Conservation (phyloP, 106 monocot species). For the Dendrobium huoshanense region DNA sequence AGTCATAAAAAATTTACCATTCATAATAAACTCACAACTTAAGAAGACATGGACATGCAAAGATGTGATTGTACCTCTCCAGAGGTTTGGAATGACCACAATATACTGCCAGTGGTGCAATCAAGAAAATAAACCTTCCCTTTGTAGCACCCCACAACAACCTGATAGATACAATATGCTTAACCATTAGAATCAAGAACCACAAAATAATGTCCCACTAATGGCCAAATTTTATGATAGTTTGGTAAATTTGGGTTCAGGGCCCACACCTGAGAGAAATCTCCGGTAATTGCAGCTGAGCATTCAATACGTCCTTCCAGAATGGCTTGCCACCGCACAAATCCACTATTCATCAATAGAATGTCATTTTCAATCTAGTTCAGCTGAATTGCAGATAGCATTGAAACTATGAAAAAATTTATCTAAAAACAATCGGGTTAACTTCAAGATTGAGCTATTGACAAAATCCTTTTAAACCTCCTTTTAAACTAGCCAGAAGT, state of each 20-base stretch:
- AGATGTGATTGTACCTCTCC: slow-evolving; percentile 64
- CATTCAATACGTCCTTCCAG: slow-evolving; percentile 89
- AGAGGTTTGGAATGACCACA: slow-evolving; percentile 73
- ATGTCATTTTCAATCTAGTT: background rate
- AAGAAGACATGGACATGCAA: background rate
- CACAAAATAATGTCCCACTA: background rate
- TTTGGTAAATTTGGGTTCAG: background rate
- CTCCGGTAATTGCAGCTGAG: slow-evolving; percentile 78
- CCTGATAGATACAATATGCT: slow-evolving; percentile 25
- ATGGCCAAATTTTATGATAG: background rate
- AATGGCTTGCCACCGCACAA: slow-evolving; percentile 58
- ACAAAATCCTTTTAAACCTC: background rate
- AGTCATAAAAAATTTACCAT: background rate
- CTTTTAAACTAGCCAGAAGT: background rate
- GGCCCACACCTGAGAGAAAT: slow-evolving; percentile 62
- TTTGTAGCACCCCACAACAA: slow-evolving; percentile 92
- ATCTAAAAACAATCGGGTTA: background rate
- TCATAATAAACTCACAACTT: background rate
- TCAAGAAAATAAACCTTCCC: slow-evolving; percentile 95
- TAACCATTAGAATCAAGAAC: background rate
- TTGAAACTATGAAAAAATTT: background rate
- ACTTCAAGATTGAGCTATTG: background rate
- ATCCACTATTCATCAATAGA: slow-evolving; percentile 41
- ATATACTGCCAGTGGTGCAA: slow-evolving; percentile 38
- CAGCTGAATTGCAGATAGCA: background rate